Conservation (phyloP, 2,329 filamentous ascomycete species). For the Paramyrothecium sp. region DNA sequence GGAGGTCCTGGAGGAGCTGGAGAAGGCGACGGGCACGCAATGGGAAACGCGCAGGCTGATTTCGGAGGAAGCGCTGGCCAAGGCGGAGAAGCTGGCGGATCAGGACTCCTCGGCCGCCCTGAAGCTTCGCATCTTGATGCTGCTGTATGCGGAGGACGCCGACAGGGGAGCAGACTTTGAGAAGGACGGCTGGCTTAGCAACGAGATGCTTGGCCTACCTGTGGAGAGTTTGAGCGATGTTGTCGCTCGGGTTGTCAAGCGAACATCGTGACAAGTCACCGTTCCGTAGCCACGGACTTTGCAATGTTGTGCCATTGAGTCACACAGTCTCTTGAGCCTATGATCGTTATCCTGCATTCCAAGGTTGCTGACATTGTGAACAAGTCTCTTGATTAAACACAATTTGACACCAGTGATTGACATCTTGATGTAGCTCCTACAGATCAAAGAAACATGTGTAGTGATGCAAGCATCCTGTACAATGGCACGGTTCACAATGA, state of each 20-base stretch:
- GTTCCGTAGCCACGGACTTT: too few species aligned
- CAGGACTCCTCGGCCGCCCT: background rate
- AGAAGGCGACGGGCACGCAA: constrained; percentile 1
- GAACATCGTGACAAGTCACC: background rate
- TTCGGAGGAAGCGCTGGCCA: constrained; percentile 29
- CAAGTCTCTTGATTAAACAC: too few species aligned
- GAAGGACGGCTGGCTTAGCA: constrained; percentile 1
- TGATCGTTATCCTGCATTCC: too few species aligned
- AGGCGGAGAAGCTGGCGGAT: background rate
- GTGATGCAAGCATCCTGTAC: too few species aligned
- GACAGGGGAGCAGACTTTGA: constrained; percentile 4
- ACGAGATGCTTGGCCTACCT: constrained; percentile 3
- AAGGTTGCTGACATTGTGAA: too few species aligned
- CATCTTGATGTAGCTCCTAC: too few species aligned
- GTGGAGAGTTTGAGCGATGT: background rate
- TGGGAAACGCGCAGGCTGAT: constrained; percentile 13
- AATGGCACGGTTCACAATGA: too few species aligned
- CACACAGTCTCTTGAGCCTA: too few species aligned
- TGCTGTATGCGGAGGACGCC: constrained; percentile 4
- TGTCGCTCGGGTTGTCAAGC: constrained; percentile 1
- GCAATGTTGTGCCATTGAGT: too few species aligned
- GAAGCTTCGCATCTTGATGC: constrained; percentile 3
- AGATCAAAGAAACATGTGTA: too few species aligned
- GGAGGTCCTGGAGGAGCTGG: constrained; percentile 34
- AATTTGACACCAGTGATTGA: too few species aligned